Evolutionary conservation across 2,329 filamentous ascomycete species (phyloP).

Genomic region (Trichoderma brevicompactum): DNA sequence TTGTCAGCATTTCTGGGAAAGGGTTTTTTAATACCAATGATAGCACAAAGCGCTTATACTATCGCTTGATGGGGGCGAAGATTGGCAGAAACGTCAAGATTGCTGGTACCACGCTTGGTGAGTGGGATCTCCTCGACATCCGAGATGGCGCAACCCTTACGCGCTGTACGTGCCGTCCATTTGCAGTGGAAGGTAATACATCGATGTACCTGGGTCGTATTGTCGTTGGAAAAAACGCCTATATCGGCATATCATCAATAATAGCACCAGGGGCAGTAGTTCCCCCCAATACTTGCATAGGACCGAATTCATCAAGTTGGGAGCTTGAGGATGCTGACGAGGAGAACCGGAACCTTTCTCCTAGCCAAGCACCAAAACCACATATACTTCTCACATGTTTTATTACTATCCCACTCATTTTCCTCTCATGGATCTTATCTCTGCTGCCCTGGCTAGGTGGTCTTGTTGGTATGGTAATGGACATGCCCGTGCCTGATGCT

Average conservation of each 20-base stretch:
- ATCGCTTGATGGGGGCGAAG: constrained; percentile 56
- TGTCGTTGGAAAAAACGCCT: constrained; percentile 52
- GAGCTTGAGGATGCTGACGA: constrained; percentile 54
- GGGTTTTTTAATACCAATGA: constrained; percentile 51
- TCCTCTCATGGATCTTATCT: constrained; percentile 48
- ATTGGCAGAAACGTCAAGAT: constrained; percentile 58
- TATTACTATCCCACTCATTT: constrained; percentile 48
- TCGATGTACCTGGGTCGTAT: constrained; percentile 61
- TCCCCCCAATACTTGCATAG: constrained; percentile 56
- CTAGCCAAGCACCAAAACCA: constrained; percentile 45
- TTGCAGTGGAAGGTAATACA: constrained; percentile 60
- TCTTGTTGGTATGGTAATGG: constrained; percentile 51
- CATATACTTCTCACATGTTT: constrained; percentile 52
- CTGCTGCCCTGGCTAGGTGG: constrained; percentile 52
- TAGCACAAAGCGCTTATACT: constrained; percentile 50
- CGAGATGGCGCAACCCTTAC: constrained; percentile 54
- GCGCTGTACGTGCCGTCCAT: constrained; percentile 54
- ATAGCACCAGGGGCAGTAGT: constrained; percentile 55
- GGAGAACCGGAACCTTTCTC: constrained; percentile 50
- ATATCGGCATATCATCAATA: constrained; percentile 54
- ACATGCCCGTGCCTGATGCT: constrained; percentile 40
- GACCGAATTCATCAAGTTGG: constrained; percentile 62
- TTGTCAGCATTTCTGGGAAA: constrained; percentile 52
- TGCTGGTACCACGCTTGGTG: constrained; percentile 51
- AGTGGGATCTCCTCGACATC: constrained; percentile 62